Percentiles rank a stretch among this genome's conserved stretches.
Evolutionary conservation across 768 basidiomycete genomes (phyloP).

Genomic region (Multifurca ochricompacta): DNA sequence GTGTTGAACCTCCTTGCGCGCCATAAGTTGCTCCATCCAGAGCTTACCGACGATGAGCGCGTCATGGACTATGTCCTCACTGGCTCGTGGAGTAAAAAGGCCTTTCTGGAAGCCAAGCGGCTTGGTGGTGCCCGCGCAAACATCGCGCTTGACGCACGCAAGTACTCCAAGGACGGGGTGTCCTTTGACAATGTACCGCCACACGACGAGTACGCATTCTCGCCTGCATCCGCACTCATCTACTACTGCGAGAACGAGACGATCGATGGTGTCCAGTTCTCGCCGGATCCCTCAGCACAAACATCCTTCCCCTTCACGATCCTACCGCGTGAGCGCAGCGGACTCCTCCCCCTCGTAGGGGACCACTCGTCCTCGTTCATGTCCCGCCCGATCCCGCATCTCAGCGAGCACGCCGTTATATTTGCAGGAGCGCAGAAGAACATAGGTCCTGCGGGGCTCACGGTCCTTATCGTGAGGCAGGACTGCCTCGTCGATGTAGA

Average conservation of each 20-base stretch:
- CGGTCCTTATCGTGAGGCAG: constrained; percentile 89
- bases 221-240: constrained; percentile 74
- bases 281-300: constrained; percentile 42
- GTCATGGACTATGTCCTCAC: constrained; percentile 85
- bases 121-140: constrained; percentile 53
- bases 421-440: constrained; percentile 99
- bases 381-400: constrained; percentile 81
- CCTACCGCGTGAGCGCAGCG: constrained; percentile 46
- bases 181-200: constrained; percentile 76
- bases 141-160: constrained; percentile 64
- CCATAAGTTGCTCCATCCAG: constrained; percentile 68
- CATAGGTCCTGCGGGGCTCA: constrained; percentile 88
- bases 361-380: constrained; percentile 98
- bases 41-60: constrained; percentile 45
- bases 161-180: constrained; percentile 54
- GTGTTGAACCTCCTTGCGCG: constrained; percentile 88
- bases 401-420: constrained; percentile 88
- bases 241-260: constrained; percentile 99
- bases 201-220: constrained; percentile 66
- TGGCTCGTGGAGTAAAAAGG: constrained; percentile 88
- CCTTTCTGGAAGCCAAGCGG: constrained; percentile 71
- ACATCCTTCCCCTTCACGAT: constrained; percentile 68
- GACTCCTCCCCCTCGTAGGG: constrained; percentile 75
- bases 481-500: constrained; percentile 91
- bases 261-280: constrained; percentile 89